Percentiles rank a stretch among this genome's conserved stretches.
Conservation (phyloP, 148 eudicot genomes). For the Fagopyrum esculentum region DNA sequence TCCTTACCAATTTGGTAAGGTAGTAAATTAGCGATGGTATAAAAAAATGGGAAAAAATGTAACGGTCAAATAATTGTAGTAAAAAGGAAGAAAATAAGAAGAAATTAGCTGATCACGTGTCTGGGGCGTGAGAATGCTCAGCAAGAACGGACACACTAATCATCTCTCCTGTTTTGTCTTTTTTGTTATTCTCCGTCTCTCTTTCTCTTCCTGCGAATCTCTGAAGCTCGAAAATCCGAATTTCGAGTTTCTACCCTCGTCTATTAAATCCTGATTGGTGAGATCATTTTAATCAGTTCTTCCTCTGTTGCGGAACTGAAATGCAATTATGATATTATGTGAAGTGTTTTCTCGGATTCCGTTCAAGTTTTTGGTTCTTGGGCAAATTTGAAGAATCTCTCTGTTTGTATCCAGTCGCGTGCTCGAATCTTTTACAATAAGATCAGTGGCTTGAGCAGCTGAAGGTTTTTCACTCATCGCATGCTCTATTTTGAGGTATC, state of each 20-base stretch:
- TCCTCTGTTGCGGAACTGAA: not conserved
- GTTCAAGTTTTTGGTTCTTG: conserved; percentile 1
- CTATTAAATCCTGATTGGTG: not conserved
- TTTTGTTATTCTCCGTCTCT: conserved; percentile 6
- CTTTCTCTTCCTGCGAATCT: conserved; percentile 11
- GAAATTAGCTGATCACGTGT: not conserved
- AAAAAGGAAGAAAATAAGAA: not conserved
- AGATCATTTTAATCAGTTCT: not conserved
- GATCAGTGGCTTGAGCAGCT: not conserved
- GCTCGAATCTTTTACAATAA: not conserved
- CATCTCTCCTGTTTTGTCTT: conserved; percentile 10
- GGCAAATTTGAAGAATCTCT: conserved; percentile 8
- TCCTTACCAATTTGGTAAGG: not conserved
- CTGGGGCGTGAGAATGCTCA: conserved; percentile 1
- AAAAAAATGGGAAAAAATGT: not conserved
- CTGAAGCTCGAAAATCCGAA: conserved; percentile 7
- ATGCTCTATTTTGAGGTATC: not conserved
- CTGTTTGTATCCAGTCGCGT: not conserved
- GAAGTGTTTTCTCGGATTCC: not conserved
- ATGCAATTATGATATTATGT: not conserved
- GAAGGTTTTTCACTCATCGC: not conserved
- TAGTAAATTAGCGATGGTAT: not conserved
- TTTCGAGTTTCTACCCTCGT: conserved; percentile 3
- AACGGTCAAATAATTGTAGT: not conserved
- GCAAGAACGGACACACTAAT: conserved; percentile 5